Conservation (phyloP, 2,329 filamentous ascomycete genomes). For the Dothistroma pini region DNA sequence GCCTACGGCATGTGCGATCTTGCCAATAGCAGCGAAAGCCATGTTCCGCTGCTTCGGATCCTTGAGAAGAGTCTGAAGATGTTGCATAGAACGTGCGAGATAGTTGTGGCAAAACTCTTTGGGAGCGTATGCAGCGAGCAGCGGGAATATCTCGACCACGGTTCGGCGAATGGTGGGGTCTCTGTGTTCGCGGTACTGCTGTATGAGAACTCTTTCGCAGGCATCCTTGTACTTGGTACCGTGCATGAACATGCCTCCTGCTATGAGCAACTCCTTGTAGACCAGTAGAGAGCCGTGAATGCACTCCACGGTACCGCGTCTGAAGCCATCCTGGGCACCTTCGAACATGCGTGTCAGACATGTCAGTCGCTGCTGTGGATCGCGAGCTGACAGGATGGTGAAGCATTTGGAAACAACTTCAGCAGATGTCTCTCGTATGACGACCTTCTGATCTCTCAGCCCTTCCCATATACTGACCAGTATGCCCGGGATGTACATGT, state of each 20-base stretch:
- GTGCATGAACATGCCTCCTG: slow-evolving; percentile 99
- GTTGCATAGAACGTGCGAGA: slow-evolving; percentile 95
- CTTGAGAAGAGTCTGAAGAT: slow-evolving; percentile 88
- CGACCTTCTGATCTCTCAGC: slow-evolving; percentile 79
- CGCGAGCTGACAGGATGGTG: slow-evolving; percentile 89
- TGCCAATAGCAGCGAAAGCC: slow-evolving; percentile 92
- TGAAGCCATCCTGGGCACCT: slow-evolving; percentile 76
- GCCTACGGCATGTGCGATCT: slow-evolving; percentile 93
- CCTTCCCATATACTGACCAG: slow-evolving; percentile 97
- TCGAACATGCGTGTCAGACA: slow-evolving; percentile 92
- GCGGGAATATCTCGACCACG: slow-evolving; percentile 85
- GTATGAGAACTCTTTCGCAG: slow-evolving; percentile 77
- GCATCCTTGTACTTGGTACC: slow-evolving; percentile 80
- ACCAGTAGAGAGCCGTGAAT: slow-evolving; percentile 93
- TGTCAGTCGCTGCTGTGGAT: slow-evolving; percentile 77
- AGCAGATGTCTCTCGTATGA: slow-evolving; percentile 87
- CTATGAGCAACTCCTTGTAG: slow-evolving; percentile 85
- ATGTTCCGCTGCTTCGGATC: slow-evolving; percentile 92
- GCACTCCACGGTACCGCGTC: slow-evolving; percentile 75
- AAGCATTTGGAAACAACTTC: slow-evolving; percentile 95
- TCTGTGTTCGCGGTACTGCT: slow-evolving; percentile 83
- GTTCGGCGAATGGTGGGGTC: slow-evolving; percentile 85
- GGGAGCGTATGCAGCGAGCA: slow-evolving; percentile 87
- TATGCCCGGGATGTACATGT: slow-evolving; percentile 89
- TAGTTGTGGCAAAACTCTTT: slow-evolving; percentile 83